Conservation (phyloP, 805 yeast species). For the Hanseniaspora thailandica region DNA sequence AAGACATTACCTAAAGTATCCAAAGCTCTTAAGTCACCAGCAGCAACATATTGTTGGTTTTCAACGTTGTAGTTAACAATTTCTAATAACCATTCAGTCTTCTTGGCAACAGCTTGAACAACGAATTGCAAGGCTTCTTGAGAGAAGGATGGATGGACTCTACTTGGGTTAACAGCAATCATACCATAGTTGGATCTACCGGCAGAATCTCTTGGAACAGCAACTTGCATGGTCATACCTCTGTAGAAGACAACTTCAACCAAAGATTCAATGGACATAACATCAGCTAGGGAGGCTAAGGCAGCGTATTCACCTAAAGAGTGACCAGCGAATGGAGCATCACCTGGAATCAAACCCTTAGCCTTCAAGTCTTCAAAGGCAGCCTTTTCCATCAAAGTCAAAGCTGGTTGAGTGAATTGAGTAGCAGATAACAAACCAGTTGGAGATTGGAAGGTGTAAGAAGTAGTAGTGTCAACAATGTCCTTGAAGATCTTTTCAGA, state of each 20-base stretch:
- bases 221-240: constrained; percentile 99
- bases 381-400: constrained; percentile 98
- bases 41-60: constrained; percentile 95
- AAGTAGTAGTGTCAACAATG: constrained; percentile 67
- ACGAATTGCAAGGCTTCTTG: constrained; percentile 92
- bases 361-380: constrained; percentile 94
- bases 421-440: constrained; percentile 94
- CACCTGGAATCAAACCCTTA: constrained; percentile 88
- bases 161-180: constrained; percentile 96
- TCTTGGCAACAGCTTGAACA: constrained; percentile 71
- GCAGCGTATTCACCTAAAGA: constrained; percentile 99
- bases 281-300: constrained; percentile 90
- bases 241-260: constrained; percentile 98
- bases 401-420: constrained; percentile 98
- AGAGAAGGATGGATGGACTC: constrained; percentile 76
- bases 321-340: constrained; percentile 96
- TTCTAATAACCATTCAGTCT: constrained; percentile 89
- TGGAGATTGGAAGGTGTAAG: constrained; percentile 81
- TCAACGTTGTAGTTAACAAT: constrained; percentile 97
- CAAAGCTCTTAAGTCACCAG: constrained; percentile 93
- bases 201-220: constrained; percentile 88
- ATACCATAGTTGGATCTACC: constrained; percentile 99
- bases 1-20: constrained; percentile 87
- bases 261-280: constrained; percentile 94
- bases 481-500: constrained; percentile 93